Evolutionary conservation across 768 basidiomycete species (phyloP).

Genomic region (Agaricus sinodeliciosus): DNA sequence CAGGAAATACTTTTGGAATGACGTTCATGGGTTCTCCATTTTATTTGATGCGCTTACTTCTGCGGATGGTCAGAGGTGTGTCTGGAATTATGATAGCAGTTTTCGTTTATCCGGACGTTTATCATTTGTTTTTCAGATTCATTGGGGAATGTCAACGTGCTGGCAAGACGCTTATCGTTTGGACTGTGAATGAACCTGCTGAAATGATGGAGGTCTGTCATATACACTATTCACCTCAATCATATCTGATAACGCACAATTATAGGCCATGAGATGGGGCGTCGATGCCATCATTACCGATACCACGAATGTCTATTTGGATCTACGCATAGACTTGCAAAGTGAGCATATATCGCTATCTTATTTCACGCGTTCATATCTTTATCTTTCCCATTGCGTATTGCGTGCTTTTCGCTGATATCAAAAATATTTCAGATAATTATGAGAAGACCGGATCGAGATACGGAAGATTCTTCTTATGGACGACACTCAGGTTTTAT

Average conservation of each 20-base stretch:
- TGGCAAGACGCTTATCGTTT: conserved; percentile 85
- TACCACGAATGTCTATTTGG: conserved; percentile 60
- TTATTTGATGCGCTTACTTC: conserved; percentile 66
- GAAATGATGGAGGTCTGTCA: conserved; percentile 79
- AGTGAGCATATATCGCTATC: conserved; percentile 29
- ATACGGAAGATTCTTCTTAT: conserved; percentile 65
- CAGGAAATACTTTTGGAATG: conserved; percentile 83
- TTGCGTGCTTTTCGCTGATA: not conserved
- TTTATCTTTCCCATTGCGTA: not conserved
- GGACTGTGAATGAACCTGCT: conserved; percentile 90
- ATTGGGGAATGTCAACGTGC: conserved; percentile 67
- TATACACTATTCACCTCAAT: not conserved
- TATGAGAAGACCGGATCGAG: conserved; percentile 58
- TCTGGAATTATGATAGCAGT: conserved; percentile 12
- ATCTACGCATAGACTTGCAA: conserved; percentile 50
- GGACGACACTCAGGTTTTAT: conserved; percentile 63
- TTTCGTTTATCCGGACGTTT: not conserved
- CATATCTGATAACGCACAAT: not conserved
- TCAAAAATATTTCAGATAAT: conserved; percentile 36
- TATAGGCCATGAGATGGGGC: conserved; percentile 72
- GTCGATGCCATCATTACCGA: conserved; percentile 78
- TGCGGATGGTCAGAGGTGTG: conserved; percentile 66
- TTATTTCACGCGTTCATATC: not conserved
- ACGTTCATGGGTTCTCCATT: conserved; percentile 84
- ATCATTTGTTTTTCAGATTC: conserved; percentile 46